Base-by-base conservation (phyloP, 208 protist species). In the Acanthamoeba lenticulata region DNA sequence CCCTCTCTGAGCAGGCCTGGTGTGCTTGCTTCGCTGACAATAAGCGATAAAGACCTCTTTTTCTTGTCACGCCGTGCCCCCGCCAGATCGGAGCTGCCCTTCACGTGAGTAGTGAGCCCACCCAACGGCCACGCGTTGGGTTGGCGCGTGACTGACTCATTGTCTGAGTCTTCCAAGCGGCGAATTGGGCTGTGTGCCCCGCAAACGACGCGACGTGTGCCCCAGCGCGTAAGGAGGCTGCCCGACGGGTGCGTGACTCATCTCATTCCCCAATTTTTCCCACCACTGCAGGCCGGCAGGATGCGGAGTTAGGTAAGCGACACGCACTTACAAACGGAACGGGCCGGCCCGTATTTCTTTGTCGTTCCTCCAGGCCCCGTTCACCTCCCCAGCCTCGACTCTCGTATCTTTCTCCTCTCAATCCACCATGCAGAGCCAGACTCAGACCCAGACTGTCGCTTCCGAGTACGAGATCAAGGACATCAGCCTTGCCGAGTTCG, bases 401-500 rank as follows among this genome's bases (percentile, higher is more conserved):
- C 32, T 45, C 67, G 11, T 29, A 74, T 42, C 32, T 74, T 38
- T 27, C 6, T 27, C 19, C 27, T n/a, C 19, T 69, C 13, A 69
- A n/a, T 2, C 29, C 4, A 45, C 65, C 72, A 85, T 57, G 40
- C 74, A 85, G 74, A 40, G 42, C 17, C 40, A 85, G 74, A 85
- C 74, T 21, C 74, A 85, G 74, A 85, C 74, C 27, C 74, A 85
- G 74, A 40, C 65, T 34, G 17, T n/a, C 29, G 74, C 74, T 21
- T 38, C 60, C 47, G 62, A 93, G 34, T 93, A 83, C 38, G 49
- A 93, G 62, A 65, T 93, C 44, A 42, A 27, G 38, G 65, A 93
- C 34, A 52, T 93, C 62, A 81, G 45, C 67, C 90, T 93, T 47
- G 90, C 90, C 34, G 90, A 93, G 1, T 93, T 93, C 49, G 90